Evolutionary conservation across 306 rosid species (phyloP).

Genomic region (Erythrophleum fordii): DNA sequence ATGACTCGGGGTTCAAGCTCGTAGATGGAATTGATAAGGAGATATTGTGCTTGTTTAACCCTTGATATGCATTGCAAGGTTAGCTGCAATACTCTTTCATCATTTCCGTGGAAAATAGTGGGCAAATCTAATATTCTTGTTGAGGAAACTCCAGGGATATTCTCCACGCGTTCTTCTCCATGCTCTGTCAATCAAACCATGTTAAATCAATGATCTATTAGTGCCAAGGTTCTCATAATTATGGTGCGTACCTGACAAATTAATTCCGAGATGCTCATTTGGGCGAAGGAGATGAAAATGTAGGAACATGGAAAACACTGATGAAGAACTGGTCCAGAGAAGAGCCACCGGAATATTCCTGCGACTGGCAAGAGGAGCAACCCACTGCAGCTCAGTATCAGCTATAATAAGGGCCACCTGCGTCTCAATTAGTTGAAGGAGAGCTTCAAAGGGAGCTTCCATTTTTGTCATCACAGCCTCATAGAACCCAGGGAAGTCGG

Average conservation of each 20-base stretch:
- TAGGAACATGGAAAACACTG: slow-evolving; percentile 44
- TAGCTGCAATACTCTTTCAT: slow-evolving; percentile 5
- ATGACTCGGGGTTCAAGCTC: slow-evolving; percentile 44
- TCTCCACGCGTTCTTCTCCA: slow-evolving; percentile 41
- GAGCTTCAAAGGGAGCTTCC: slow-evolving; percentile 54
- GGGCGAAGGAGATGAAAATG: slow-evolving; percentile 40
- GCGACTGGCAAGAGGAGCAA: slow-evolving; percentile 37
- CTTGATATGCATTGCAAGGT: slow-evolving; percentile 32
- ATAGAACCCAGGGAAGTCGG: slow-evolving; percentile 49
- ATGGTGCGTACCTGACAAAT: slow-evolving; percentile 17
- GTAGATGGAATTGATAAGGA: slow-evolving; percentile 38
- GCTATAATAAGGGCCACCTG: slow-evolving; percentile 43
- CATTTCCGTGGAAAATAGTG: slow-evolving; percentile 4
- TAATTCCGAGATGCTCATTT: slow-evolving; percentile 33
- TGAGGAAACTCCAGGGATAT: slow-evolving; percentile 43
- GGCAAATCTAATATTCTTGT: slow-evolving; percentile 30
- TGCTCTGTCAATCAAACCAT: slow-evolving; percentile 22
- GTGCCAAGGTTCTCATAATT: not conserved
- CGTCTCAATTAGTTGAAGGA: slow-evolving; percentile 47
- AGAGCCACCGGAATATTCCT: slow-evolving; percentile 55
- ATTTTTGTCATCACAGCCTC: slow-evolving; percentile 59
- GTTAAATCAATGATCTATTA: not conserved
- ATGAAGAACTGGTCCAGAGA: slow-evolving; percentile 58
- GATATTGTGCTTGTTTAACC: slow-evolving; percentile 40
- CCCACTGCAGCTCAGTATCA: slow-evolving; percentile 50